These are phyloP conservation scores for Bathelium albidoporum DNA, from an alignment of 495 filamentous ascomycete species.

Conservation along the genomic window DNA sequence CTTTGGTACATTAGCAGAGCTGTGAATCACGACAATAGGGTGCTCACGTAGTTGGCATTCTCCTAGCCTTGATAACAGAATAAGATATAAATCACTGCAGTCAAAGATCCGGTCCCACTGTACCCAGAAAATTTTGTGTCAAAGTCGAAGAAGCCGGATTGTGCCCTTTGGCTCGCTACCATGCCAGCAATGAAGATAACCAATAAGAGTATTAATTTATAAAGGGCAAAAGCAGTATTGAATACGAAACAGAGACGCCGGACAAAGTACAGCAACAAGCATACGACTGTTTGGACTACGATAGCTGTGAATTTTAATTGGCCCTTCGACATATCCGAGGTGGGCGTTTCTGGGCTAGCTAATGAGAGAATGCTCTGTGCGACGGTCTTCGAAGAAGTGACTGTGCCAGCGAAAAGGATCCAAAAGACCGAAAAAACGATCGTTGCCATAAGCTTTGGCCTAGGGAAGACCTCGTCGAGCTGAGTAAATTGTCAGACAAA, in stretches of 20 bases:
- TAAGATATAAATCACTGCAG: constrained; percentile 9
- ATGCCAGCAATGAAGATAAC: constrained; percentile 11
- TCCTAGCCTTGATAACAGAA: constrained; percentile 13
- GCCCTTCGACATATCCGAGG: not conserved
- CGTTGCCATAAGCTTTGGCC: constrained; percentile 4
- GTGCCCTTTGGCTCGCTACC: not conserved
- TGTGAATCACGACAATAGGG: too few relatives aligned
- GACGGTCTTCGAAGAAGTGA: not conserved
- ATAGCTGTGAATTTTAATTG: constrained; percentile 2
- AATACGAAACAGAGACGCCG: constrained; percentile 7
- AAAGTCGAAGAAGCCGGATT: not conserved
- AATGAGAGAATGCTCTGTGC: constrained; percentile 1
- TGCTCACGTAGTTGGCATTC: constrained; percentile 13
- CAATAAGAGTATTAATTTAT: constrained; percentile 7
- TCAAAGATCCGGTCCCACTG: not conserved
- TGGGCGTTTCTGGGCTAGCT: not conserved
- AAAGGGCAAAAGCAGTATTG: constrained; percentile 7
- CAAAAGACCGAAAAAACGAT: constrained; percentile 7
- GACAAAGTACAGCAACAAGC: not conserved
- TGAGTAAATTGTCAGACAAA: not conserved
- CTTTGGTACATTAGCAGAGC: not conserved
- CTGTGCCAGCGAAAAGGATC: constrained; percentile 2
- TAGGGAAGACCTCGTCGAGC: constrained; percentile 7
- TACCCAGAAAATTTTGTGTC: constrained; percentile 4
- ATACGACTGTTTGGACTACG: not conserved